Conservation (phyloP, 129 eudicot genomes). For the Helianthus tuberosus region DNA sequence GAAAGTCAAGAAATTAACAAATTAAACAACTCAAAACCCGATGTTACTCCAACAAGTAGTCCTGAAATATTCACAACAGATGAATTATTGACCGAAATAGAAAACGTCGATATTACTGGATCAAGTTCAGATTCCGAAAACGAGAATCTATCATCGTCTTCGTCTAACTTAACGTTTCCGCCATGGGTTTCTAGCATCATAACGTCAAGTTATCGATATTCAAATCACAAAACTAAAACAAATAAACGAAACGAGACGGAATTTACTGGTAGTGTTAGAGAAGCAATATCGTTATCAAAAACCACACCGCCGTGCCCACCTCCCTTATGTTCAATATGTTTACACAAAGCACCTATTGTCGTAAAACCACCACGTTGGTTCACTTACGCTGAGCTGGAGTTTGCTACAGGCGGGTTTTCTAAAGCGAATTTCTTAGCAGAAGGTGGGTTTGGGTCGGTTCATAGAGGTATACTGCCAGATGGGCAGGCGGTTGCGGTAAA, state of each 20-base stretch:
- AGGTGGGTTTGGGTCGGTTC: conserved; percentile 96
- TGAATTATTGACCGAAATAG: conserved; percentile 33
- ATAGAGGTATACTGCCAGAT: conserved; percentile 84
- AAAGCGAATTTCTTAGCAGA: conserved; percentile 90
- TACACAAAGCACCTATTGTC: conserved; percentile 89
- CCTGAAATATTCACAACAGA: conserved; percentile 69
- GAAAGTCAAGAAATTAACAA: conserved; percentile 41
- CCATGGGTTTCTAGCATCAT: conserved; percentile 62
- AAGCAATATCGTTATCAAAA: conserved; percentile 72
- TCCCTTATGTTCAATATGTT: conserved; percentile 92
- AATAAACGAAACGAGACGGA: conserved; percentile 46
- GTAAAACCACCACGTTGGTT: conserved; percentile 97
- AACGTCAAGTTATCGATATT: conserved; percentile 36
- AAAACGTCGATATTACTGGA: conserved; percentile 34
- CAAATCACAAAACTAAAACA: conserved; percentile 4
- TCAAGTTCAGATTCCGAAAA: conserved; percentile 65
- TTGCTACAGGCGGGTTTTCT: conserved; percentile 92
- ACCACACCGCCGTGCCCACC: conserved; percentile 76
- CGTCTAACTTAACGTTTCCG: conserved; percentile 74
- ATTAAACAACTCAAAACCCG: conserved; percentile 34
- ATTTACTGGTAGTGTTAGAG: conserved; percentile 70
- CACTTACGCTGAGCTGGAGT: conserved; percentile 79
- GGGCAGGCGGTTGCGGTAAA: conserved; percentile 94
- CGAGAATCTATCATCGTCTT: conserved; percentile 48
- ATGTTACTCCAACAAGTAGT: conserved; percentile 84